Evolutionary conservation across 2,329 filamentous ascomycete species (phyloP).

Genomic region (Penicillium digitatum): DNA sequence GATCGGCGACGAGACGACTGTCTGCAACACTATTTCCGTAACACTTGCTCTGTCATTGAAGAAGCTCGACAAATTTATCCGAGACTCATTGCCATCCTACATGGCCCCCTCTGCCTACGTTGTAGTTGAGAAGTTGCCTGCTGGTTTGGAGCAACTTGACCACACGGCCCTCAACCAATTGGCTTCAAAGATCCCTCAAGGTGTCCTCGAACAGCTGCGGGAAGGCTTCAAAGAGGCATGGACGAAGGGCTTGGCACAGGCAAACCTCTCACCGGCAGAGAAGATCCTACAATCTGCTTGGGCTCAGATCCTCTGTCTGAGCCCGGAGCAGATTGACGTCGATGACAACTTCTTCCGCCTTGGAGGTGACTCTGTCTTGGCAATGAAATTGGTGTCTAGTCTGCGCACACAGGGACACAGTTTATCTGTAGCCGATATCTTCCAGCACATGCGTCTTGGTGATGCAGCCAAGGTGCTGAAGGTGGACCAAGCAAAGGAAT

Average conservation of each 20-base stretch:
- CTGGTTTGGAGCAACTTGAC: constrained; percentile 26
- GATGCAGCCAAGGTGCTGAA: constrained; percentile 54
- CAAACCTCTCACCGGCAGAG: constrained; percentile 36
- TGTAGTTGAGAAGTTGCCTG: constrained; percentile 39
- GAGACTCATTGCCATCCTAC: constrained; percentile 45
- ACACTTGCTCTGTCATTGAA: constrained; percentile 37
- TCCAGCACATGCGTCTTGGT: constrained; percentile 43
- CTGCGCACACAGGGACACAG: constrained; percentile 42
- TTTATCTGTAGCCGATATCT: constrained; percentile 50
- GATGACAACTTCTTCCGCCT: constrained; percentile 60
- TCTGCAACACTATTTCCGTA: constrained; percentile 27
- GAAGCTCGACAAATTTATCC: constrained; percentile 43
- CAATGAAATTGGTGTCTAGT: constrained; percentile 54
- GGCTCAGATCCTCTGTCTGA: constrained; percentile 27
- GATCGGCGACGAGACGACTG: not conserved
- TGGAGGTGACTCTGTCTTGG: constrained; percentile 58
- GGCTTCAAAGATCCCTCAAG: constrained; percentile 27
- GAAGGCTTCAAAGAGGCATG: constrained; percentile 31
- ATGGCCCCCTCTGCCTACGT: constrained; percentile 46
- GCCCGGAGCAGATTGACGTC: constrained; percentile 45
- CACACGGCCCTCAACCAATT: constrained; percentile 31
- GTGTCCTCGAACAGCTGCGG: constrained; percentile 14
- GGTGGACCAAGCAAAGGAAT: constrained; percentile 31
- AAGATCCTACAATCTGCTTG: constrained; percentile 34
- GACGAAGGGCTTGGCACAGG: constrained; percentile 28